Conservation (phyloP, 805 yeast genomes). For the Lipomyces sp. region DNA sequence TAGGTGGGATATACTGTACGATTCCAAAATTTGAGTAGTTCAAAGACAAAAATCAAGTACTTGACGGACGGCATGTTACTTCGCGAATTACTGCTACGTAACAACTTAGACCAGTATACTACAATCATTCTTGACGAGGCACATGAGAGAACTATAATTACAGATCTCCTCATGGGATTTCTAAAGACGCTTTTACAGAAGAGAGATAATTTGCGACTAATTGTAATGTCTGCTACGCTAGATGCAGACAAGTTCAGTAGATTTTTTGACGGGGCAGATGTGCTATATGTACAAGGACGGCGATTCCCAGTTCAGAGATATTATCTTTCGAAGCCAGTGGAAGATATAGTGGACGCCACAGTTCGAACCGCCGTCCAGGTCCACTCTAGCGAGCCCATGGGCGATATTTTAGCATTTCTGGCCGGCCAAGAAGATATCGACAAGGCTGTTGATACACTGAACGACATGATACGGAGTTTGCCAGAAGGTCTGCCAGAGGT, state of each 20-base stretch:
- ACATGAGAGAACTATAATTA: constrained; percentile 91
- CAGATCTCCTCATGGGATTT: constrained; percentile 89
- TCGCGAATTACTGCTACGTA: constrained; percentile 84
- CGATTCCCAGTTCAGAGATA: constrained; percentile 79
- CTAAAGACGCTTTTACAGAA: constrained; percentile 66
- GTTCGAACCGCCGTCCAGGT: constrained; percentile 76
- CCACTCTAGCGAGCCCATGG: constrained; percentile 77
- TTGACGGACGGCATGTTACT: constrained; percentile 97
- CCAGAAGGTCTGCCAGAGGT: constrained; percentile 32
- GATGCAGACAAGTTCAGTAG: constrained; percentile 84
- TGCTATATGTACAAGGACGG: constrained; percentile 85
- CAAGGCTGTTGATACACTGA: constrained; percentile 68
- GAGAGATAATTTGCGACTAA: constrained; percentile 64
- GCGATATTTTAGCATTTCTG: constrained; percentile 89
- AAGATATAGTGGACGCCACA: constrained; percentile 82
- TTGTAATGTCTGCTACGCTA: constrained; percentile 95
- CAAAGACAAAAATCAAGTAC: constrained; percentile 74
- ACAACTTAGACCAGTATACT: constrained; percentile 64
- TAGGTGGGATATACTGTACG: constrained; percentile 86
- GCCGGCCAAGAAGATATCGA: constrained; percentile 99
- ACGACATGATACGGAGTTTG: constrained; percentile 33
- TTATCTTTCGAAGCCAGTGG: constrained; percentile 66
- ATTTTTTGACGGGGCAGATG: constrained; percentile 79
- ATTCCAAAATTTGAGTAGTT: constrained; percentile 71
- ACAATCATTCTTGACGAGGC: constrained; percentile 93